These are phyloP conservation scores for Platismatia glauca DNA, from an alignment of 495 filamentous ascomycete species.

Conservation along the genomic window DNA sequence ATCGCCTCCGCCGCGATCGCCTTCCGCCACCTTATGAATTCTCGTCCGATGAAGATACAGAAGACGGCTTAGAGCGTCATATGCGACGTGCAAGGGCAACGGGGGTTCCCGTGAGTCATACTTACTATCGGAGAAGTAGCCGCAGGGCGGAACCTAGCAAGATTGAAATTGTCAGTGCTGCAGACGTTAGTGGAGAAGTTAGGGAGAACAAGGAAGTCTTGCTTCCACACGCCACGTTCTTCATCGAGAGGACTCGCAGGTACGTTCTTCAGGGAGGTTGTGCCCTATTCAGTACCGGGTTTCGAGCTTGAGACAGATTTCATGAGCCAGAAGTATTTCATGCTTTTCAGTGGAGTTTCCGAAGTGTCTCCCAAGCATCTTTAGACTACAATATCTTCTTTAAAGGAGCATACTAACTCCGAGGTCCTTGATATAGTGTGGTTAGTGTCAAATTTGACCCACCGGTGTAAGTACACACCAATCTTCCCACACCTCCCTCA, in stretches of 20 bases:
- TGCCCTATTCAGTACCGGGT: not conserved
- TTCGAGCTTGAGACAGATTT: not conserved
- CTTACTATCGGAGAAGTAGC: slow-evolving; percentile 8
- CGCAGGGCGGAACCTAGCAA: slow-evolving; percentile 19
- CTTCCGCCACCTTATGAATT: slow-evolving; percentile 17
- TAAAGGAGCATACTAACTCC: not conserved
- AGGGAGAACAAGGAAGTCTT: slow-evolving; percentile 44
- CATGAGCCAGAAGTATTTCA: not conserved
- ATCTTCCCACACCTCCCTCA: not conserved
- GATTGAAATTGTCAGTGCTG: slow-evolving; percentile 42
- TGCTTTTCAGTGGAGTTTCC: not conserved
- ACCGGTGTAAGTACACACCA: slow-evolving; percentile 53
- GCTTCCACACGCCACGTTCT: slow-evolving; percentile 67
- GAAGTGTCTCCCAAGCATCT: not conserved
- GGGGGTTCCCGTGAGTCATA: slow-evolving; percentile 9
- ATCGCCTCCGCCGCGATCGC: slow-evolving; percentile 27
- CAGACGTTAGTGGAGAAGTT: slow-evolving; percentile 39
- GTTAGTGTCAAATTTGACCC: slow-evolving; percentile 85
- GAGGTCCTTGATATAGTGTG: slow-evolving; percentile 54
- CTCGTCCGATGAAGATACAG: slow-evolving; percentile 23
- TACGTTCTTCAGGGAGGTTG: not conserved
- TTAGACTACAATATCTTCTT: not conserved
- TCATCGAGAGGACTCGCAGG: slow-evolving; percentile 53
- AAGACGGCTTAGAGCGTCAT: slow-evolving; percentile 23
- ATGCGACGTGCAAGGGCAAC: slow-evolving; percentile 7